phyloP scores from a whole-genome alignment of 202 grass and related monocot species.

The Digitaria exilis region DNA sequence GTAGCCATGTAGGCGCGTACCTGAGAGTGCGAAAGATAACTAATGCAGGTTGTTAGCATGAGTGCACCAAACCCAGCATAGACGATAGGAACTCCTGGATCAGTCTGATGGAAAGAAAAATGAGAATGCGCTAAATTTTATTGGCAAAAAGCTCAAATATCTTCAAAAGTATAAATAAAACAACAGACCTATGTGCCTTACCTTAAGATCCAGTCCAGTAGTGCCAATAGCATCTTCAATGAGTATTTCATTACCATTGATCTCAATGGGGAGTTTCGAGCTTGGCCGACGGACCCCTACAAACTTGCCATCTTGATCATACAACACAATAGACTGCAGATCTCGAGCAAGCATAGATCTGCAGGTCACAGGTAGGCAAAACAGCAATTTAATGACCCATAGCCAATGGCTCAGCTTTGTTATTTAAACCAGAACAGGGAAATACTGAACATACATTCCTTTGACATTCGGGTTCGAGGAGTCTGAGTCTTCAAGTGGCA shows the following conservation, averaged over 20 bases:
- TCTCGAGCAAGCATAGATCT: constrained; percentile 99
- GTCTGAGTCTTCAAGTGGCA: constrained; percentile 66
- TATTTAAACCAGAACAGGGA: constrained; percentile 26
- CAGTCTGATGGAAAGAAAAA: constrained; percentile 59
- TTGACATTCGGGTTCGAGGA: constrained; percentile 68
- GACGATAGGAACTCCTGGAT: constrained; percentile 91
- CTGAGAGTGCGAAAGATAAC: constrained; percentile 93
- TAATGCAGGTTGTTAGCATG: constrained; percentile 93
- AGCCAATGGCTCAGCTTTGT: not conserved
- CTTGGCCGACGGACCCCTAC: constrained; percentile 84
- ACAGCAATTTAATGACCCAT: constrained; percentile 7
- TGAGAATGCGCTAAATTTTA: not conserved
- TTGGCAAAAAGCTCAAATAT: not conserved
- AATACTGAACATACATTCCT: constrained; percentile 79
- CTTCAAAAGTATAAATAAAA: not conserved
- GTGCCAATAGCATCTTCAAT: constrained; percentile 97
- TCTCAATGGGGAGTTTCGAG: constrained; percentile 93
- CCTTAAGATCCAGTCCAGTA: constrained; percentile 94
- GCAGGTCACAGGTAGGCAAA: constrained; percentile 13
- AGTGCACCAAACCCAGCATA: constrained; percentile 98
- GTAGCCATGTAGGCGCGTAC: constrained; percentile 44
- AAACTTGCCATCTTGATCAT: constrained; percentile 99
- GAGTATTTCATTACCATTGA: constrained; percentile 91
- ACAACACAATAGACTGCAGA: constrained; percentile 92
- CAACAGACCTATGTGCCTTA: constrained; percentile 17